Conservation (phyloP, 352 stramenopile species). For the Blastocystis sp. region DNA sequence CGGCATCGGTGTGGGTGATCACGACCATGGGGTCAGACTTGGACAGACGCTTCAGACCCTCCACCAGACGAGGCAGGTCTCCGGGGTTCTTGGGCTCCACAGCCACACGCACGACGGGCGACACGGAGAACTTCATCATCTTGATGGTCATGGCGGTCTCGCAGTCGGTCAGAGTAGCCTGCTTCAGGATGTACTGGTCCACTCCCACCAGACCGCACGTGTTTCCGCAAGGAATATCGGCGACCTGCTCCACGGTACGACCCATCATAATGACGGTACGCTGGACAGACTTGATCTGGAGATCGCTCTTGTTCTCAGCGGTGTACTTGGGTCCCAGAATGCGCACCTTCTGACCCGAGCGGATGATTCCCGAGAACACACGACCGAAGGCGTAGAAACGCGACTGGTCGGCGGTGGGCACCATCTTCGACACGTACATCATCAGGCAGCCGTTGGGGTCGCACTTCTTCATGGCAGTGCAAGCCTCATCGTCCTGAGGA, state of each 20-base stretch:
- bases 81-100: constrained; percentile 95
- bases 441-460: constrained; percentile 90
- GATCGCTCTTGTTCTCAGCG: constrained; percentile 94
- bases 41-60: constrained; percentile 97
- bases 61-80: constrained; percentile 97
- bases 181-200: constrained; percentile 98
- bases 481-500: constrained; percentile 89
- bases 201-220: constrained; percentile 95
- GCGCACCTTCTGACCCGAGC: constrained; percentile 92
- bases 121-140: constrained; percentile 99
- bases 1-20: constrained; percentile 91
- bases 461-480: constrained; percentile 90
- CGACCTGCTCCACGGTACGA: constrained; percentile 89
- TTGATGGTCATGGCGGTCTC: constrained; percentile 93
- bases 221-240: constrained; percentile 96
- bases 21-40: constrained; percentile 99
- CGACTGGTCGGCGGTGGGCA: constrained; percentile 90
- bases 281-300: constrained; percentile 99
- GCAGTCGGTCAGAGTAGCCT: constrained; percentile 91
- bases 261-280: constrained; percentile 99
- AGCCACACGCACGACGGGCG: constrained; percentile 93
- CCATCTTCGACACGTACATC: constrained; percentile 99
- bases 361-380: constrained; percentile 96
- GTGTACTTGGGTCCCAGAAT: constrained; percentile 98
- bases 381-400: constrained; percentile 98